Conservation (phyloP, 108 stramenopile species). For the Skeletonema potamos region DNA sequence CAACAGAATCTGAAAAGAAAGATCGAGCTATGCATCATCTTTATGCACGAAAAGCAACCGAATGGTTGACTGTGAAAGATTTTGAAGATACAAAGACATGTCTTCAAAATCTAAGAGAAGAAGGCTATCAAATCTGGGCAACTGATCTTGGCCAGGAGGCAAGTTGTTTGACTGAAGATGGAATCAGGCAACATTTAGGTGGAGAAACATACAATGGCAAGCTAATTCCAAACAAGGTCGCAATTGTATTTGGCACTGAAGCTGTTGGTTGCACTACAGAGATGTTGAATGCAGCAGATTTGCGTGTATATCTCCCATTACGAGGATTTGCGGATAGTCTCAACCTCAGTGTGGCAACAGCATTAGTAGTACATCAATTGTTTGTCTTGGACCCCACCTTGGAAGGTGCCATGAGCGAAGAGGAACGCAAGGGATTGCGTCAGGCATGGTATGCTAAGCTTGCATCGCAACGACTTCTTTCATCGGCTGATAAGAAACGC, state of each 20-base stretch:
- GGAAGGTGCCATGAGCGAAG: conserved; percentile 64
- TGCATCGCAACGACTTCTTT: conserved; percentile 69
- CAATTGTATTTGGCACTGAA: conserved; percentile 92
- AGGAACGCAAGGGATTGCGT: conserved; percentile 56
- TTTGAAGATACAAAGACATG: conserved; percentile 71
- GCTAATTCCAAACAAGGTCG: conserved; percentile 78
- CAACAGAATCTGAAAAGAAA: conserved; percentile 58
- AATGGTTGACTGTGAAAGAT: conserved; percentile 82
- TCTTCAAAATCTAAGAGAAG: conserved; percentile 51
- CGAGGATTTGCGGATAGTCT: conserved; percentile 91
- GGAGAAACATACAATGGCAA: conserved; percentile 25
- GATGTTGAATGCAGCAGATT: conserved; percentile 73
- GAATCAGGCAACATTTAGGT: conserved; percentile 14
- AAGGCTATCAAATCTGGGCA: conserved; percentile 77
- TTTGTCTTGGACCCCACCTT: conserved; percentile 75
- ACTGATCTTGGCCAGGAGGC: conserved; percentile 87
- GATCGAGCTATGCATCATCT: conserved; percentile 73
- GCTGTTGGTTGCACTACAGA: conserved; percentile 83
- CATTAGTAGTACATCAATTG: conserved; percentile 81
- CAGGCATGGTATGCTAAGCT: conserved; percentile 78
- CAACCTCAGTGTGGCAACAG: conserved; percentile 88
- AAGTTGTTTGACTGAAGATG: conserved; percentile 51
- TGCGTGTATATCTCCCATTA: conserved; percentile 87
- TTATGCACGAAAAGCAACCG: conserved; percentile 86
- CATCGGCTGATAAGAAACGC: conserved; percentile 56